Conservation (phyloP, 495 filamentous ascomycete genomes). For the Lasiosphaeris hirsuta region DNA sequence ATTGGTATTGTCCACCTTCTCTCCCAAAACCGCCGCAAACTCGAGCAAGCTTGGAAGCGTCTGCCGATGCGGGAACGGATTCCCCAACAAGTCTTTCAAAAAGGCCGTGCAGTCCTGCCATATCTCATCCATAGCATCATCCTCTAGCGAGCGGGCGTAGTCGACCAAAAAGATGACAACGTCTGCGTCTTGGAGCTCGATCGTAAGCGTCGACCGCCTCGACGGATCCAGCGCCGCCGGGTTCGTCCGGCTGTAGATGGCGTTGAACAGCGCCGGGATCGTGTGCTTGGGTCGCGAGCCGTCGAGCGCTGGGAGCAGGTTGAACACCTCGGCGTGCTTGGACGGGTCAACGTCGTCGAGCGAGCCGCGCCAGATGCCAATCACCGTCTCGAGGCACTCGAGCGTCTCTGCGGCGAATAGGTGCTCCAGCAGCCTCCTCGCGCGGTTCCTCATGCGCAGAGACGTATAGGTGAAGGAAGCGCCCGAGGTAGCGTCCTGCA, state of each 20-base stretch:
- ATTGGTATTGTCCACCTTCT: constrained; percentile 95
- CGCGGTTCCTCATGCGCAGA: constrained; percentile 81
- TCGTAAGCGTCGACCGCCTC: constrained; percentile 82
- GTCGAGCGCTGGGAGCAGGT: constrained; percentile 85
- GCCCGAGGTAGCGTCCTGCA: constrained; percentile 63
- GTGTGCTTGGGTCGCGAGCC: constrained; percentile 88
- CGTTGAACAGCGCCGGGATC: constrained; percentile 95
- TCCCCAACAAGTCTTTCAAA: constrained; percentile 81
- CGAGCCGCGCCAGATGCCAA: constrained; percentile 69
- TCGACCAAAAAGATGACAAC: constrained; percentile 83
- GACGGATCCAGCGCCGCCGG: constrained; percentile 72
- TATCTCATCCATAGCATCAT: constrained; percentile 99
- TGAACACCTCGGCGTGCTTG: constrained; percentile 59
- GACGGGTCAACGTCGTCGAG: constrained; percentile 33
- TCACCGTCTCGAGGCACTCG: constrained; percentile 87
- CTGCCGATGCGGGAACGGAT: constrained; percentile 92
- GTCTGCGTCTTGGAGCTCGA: constrained; percentile 74
- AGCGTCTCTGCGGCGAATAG: constrained; percentile 92
- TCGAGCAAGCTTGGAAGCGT: constrained; percentile 83
- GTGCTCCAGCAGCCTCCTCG: constrained; percentile 83
- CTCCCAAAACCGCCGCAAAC: constrained; percentile 82
- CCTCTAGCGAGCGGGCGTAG: constrained; percentile 85
- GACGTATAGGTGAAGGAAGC: constrained; percentile 90
- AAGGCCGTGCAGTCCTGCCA: constrained; percentile 95
- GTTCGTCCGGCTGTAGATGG: constrained; percentile 91